These are phyloP conservation scores for Saccharomycopsis microspora DNA, from an alignment of 805 yeast genomes.

Conservation along the genomic window DNA sequence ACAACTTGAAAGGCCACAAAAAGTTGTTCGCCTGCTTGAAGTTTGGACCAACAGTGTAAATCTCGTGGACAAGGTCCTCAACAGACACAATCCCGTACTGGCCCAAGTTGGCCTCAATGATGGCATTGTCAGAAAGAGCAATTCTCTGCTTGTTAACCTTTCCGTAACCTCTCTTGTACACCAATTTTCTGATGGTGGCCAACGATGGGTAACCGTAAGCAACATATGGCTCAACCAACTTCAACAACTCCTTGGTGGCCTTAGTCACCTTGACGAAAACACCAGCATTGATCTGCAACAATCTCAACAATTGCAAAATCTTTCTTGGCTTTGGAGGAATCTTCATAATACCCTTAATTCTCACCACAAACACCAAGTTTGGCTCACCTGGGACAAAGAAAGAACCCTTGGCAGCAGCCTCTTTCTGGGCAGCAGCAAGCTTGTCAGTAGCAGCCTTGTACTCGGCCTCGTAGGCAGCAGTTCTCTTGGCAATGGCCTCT, in stretches of 20 bases:
- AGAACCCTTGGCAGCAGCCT: slow-evolving; percentile 88
- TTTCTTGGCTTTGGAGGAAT: slow-evolving; percentile 99
- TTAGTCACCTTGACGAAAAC: slow-evolving; percentile 91
- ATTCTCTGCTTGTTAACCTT: slow-evolving; percentile 94
- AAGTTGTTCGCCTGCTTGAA: slow-evolving; percentile 98
- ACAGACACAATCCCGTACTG: slow-evolving; percentile 85
- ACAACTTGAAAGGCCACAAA: slow-evolving; percentile 95
- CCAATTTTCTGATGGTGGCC: slow-evolving; percentile 82
- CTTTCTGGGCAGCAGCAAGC: slow-evolving; percentile 76
- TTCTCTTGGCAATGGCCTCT: slow-evolving; percentile 79
- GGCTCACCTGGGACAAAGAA: slow-evolving; percentile 93
- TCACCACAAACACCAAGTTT: slow-evolving; percentile 88
- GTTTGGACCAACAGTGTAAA: slow-evolving; percentile 94
- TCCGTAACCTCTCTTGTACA: slow-evolving; percentile 98
- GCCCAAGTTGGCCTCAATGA: slow-evolving; percentile 82
- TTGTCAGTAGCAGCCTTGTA: slow-evolving; percentile 89
- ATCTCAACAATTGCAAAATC: slow-evolving; percentile 89
- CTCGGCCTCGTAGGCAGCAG: slow-evolving; percentile 94
- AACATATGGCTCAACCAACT: slow-evolving; percentile 91
- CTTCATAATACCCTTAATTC: slow-evolving; percentile 99
- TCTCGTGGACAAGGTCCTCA: slow-evolving; percentile 94
- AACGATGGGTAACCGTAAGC: slow-evolving; percentile 96
- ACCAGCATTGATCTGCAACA: slow-evolving; percentile 90
- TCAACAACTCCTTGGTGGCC: slow-evolving; percentile 88
- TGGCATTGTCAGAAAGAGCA: slow-evolving; percentile 76